Conservation (phyloP, 441 rosid species). For the Syzygium syzygioides region DNA sequence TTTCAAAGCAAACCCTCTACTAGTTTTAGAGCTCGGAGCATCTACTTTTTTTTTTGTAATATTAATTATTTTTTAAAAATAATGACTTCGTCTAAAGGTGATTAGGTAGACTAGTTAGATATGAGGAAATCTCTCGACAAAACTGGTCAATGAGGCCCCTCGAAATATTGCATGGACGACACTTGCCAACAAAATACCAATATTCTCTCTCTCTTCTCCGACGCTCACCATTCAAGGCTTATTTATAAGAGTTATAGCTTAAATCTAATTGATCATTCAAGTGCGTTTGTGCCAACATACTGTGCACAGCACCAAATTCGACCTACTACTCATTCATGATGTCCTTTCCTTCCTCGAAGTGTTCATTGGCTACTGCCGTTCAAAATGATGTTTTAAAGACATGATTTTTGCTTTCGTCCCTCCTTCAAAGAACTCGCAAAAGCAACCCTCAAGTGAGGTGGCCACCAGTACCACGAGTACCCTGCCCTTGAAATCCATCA, state of each 20-base stretch:
- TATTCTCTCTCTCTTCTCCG: not conserved
- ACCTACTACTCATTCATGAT: not conserved
- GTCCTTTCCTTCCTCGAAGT: no score
- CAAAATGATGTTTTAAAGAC: no score
- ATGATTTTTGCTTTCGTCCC: no score
- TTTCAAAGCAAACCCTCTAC: no score
- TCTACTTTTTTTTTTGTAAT: not conserved
- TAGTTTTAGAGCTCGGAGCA: not conserved
- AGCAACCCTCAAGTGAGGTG: no score
- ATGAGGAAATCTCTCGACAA: not conserved
- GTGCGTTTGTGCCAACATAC: not conserved
- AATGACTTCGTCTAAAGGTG: not conserved
- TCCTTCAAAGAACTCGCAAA: no score
- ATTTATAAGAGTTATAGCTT: not conserved
- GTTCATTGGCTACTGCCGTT: no score
- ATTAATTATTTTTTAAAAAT: not conserved
- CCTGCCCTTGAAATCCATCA: constrained; percentile 1
- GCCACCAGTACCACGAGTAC: not conserved
- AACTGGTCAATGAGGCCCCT: not conserved
- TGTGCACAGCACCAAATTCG: accelerated
- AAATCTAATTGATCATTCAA: not conserved
- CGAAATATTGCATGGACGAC: not conserved
- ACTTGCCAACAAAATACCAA: not conserved
- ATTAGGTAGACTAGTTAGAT: not conserved
- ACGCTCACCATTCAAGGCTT: not conserved